Evolutionary conservation across 441 rosid species (phyloP).

Genomic region (Jatropha podagrica): DNA sequence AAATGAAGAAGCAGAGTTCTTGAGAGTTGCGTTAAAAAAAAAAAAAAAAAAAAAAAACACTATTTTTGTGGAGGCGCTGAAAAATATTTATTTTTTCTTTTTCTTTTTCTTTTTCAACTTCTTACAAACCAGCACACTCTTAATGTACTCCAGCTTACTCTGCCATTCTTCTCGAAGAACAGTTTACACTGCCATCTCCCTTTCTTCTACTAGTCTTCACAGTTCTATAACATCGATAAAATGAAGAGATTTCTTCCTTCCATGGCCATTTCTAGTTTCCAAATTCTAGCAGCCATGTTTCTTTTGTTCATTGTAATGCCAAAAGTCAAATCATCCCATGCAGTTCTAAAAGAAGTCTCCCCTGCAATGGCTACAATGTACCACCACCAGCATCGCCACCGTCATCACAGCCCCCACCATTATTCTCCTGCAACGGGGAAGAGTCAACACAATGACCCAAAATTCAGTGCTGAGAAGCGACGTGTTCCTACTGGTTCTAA

Average conservation of each 20-base stretch:
- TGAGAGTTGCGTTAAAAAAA: neutral
- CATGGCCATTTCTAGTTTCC: neutral
- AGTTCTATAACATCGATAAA: neutral
- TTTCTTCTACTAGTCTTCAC: neutral
- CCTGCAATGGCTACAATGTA: neutral
- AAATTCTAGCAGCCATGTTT: slow-evolving; percentile 2
- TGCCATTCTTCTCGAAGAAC: too few relatives aligned
- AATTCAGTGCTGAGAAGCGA: slow-evolving; percentile 14
- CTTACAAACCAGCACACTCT: neutral
- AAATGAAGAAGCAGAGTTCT: neutral
- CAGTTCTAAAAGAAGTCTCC: neutral
- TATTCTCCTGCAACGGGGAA: neutral
- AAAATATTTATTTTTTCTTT: neutral
- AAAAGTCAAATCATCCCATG: neutral
- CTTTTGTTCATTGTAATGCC: slow-evolving; percentile 4
- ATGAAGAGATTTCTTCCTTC: neutral
- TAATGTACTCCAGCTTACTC: too few relatives aligned
- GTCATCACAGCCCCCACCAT: neutral
- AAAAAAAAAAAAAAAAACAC: too few relatives aligned
- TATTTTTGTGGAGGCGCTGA: neutral
- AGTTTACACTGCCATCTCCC: too few relatives aligned
- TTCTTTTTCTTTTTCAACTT: neutral
- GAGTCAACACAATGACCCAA: neutral
- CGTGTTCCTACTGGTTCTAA: slow-evolving; percentile 21
- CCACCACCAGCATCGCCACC: neutral